These are phyloP conservation scores for Avena eriantha DNA, from an alignment of 176 grass and related monocot genomes.

Conservation along the genomic window DNA sequence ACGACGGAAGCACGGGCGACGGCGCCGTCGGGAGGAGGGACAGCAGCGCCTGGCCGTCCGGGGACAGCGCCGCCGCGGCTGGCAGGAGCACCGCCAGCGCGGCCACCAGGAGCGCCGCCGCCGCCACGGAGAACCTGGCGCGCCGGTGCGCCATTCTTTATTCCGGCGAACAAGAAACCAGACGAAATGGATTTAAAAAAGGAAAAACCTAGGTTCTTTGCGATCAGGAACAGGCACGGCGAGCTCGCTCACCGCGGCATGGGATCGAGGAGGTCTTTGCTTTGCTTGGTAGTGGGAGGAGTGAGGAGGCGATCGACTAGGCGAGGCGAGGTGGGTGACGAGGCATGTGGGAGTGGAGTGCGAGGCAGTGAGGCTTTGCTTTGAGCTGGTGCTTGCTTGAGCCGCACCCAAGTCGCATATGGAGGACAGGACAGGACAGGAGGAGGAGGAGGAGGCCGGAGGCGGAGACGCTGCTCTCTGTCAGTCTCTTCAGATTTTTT, in stretches of 20 bases:
- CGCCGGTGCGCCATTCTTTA: constrained; percentile 38
- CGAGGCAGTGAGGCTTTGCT: constrained; percentile 38
- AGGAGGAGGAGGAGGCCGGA: constrained; percentile 36
- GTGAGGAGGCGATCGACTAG: no score
- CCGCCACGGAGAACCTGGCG: background rate
- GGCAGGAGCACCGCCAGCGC: background rate
- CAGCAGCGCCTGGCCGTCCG: constrained; percentile 71
- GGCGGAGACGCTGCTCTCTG: constrained; percentile 33
- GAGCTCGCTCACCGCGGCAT: constrained; percentile 49
- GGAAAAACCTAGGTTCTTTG: no score
- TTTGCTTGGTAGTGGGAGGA: constrained; percentile 27
- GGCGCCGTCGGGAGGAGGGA: constrained; percentile 65
- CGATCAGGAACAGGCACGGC: constrained; percentile 22
- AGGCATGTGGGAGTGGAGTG: constrained; percentile 63
- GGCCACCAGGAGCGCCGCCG: background rate
- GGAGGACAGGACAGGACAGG: constrained; percentile 52
- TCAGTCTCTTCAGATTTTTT: background rate
- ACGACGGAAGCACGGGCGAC: constrained; percentile 69
- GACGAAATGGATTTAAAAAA: background rate
- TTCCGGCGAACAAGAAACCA: constrained; percentile 36
- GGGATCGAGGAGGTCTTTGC: background rate
- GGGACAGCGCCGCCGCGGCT: constrained; percentile 48
- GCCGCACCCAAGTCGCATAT: constrained; percentile 61
- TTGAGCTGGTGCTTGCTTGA: constrained; percentile 57
- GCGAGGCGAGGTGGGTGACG: constrained; percentile 18